phyloP scores from a whole-genome alignment of 2,329 filamentous ascomycete genomes.

The Colletotrichum nymphaeae region DNA sequence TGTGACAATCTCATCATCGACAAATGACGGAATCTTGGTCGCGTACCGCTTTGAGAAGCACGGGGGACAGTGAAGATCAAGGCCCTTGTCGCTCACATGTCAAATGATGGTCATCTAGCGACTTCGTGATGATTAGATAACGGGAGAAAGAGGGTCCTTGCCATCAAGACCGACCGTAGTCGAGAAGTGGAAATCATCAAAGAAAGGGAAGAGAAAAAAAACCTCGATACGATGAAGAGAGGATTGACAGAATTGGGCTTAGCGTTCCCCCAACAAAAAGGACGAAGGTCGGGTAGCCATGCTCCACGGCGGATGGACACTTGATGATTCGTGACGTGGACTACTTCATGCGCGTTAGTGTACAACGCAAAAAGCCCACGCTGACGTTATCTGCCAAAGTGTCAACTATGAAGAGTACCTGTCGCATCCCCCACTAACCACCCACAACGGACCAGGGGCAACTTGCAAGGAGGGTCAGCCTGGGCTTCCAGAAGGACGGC shows the following conservation, averaged over 20 bases:
- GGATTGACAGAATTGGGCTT: constrained; percentile 13
- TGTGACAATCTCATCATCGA: neutral
- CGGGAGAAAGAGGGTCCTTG: constrained; percentile 2
- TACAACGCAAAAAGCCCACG: fast-evolving
- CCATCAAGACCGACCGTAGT: neutral
- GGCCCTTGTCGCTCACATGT: constrained; percentile 7
- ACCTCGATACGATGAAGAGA: constrained; percentile 9
- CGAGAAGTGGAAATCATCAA: neutral
- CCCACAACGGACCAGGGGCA: constrained; percentile 25
- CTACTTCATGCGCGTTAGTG: constrained; percentile 23
- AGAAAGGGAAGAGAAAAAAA: constrained; percentile 11
- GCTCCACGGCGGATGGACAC: constrained; percentile 17
- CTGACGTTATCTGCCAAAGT: neutral
- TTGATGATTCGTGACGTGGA: constrained; percentile 16
- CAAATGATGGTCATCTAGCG: neutral
- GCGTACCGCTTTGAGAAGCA: neutral
- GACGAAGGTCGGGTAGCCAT: constrained; percentile 23
- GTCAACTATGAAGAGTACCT: neutral
- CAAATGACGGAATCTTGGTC: neutral
- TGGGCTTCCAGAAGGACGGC: constrained; percentile 30
- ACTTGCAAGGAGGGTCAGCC: neutral
- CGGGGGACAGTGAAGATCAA: neutral
- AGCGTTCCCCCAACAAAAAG: constrained; percentile 36
- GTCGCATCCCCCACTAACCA: neutral
- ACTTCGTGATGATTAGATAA: constrained; percentile 16